phyloP scores from a whole-genome alignment of 1,284 basidiomycete genomes.

The Boletus coffeatus region DNA sequence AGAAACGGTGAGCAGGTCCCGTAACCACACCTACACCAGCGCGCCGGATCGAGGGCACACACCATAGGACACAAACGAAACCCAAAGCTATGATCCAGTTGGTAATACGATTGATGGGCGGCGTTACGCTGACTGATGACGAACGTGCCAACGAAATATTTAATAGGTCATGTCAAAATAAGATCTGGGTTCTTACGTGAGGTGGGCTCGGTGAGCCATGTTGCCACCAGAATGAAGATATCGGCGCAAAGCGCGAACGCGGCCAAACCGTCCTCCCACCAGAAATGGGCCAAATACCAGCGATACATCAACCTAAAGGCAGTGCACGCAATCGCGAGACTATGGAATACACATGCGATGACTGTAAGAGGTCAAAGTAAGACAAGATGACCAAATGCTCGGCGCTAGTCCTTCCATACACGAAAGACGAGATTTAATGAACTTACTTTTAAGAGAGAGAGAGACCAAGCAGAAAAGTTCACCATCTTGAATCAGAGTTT shows the following conservation, averaged over 20 bases:
- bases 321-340: conserved; percentile 23
- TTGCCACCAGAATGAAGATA: conserved; percentile 10
- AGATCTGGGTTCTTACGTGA: conserved; percentile 8
- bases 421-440: not conserved
- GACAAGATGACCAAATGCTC: not conserved
- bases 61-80: conserved; percentile 23
- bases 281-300: conserved; percentile 15
- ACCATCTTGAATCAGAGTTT: not conserved
- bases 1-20: not conserved
- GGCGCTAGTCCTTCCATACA: not conserved
- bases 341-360: conserved; percentile 13
- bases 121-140: not conserved
- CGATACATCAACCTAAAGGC: conserved; percentile 23
- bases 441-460: conserved; percentile 17
- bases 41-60: not conserved
- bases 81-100: conserved; percentile 16
- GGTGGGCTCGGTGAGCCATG: not conserved
- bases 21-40: not conserved
- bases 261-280: conserved; percentile 28
- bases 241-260: conserved; percentile 22
- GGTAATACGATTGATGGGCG: not conserved
- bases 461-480: conserved; percentile 10
- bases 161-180: not conserved
- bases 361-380: conserved; percentile 8
- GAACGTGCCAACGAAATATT: not conserved